phyloP scores from a whole-genome alignment of 2,329 filamentous ascomycete genomes.

The Xylariaceae sp. region DNA sequence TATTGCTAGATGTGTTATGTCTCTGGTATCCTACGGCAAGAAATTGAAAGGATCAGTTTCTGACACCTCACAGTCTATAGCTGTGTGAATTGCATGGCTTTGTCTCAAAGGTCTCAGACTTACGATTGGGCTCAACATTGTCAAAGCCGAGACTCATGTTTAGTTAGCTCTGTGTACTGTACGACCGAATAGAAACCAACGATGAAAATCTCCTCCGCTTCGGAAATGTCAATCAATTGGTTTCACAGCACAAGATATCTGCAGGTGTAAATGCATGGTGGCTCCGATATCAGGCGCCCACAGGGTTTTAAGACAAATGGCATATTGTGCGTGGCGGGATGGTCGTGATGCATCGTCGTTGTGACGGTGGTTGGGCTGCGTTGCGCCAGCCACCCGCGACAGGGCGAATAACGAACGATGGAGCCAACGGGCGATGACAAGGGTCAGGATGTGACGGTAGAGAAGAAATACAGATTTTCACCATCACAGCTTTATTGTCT shows the following conservation, averaged over 20 bases:
- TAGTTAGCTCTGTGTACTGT: constrained; percentile 8
- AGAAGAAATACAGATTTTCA: no score
- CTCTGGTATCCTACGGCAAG: constrained; percentile 18
- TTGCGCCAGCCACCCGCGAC: constrained; percentile 17
- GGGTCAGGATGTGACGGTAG: no score
- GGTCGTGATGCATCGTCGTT: constrained; percentile 8
- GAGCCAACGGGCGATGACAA: no score
- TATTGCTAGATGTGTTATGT: constrained; percentile 12
- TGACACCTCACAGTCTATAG: background rate
- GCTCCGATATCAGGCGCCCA: constrained; percentile 9
- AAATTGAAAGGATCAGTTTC: constrained; percentile 6
- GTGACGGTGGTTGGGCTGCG: constrained; percentile 15
- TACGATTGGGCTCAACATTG: constrained; percentile 16
- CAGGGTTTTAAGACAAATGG: constrained; percentile 17
- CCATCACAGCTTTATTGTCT: no score
- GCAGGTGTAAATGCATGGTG: constrained; percentile 12
- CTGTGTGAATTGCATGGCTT: background rate
- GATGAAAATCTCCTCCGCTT: constrained; percentile 7
- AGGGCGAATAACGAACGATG: no score
- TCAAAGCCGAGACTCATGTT: constrained; percentile 17
- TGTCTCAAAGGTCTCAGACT: constrained; percentile 4
- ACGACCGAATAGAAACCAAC: background rate
- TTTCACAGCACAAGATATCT: constrained; percentile 3
- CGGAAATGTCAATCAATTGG: constrained; percentile 12
- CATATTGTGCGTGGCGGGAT: constrained; percentile 22